These are phyloP conservation scores for Chlorella sp. DNA, from an alignment of 139 green algal genomes.

Conservation along the genomic window DNA sequence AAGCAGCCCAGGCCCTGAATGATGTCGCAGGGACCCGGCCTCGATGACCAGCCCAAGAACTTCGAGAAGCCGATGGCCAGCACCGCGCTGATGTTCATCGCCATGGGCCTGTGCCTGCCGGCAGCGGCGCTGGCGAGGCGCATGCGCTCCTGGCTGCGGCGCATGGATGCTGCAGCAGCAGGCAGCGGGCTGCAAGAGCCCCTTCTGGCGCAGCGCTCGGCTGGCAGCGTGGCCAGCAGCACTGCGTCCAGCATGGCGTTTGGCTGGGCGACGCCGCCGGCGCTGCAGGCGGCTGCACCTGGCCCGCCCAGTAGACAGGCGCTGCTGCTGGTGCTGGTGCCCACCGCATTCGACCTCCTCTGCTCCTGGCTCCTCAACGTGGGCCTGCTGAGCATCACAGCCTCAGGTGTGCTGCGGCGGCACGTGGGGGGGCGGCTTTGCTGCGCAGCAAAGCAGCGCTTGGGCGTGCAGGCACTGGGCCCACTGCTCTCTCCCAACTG, in stretches of 20 bases:
- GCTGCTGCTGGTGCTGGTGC: slow-evolving; percentile 59
- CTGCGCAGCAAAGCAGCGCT: neutral
- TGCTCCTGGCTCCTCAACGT: slow-evolving; percentile 72
- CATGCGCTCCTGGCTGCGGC: too few species aligned
- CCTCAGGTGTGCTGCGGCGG: neutral
- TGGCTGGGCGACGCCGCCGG: neutral
- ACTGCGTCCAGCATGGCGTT: neutral
- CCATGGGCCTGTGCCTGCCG: neutral
- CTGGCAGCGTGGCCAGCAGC: neutral
- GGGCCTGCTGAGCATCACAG: slow-evolving; percentile 27
- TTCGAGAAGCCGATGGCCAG: slow-evolving; percentile 66
- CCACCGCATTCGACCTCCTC: slow-evolving; percentile 66
- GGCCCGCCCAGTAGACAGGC: neutral
- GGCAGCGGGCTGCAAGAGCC: neutral
- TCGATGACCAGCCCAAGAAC: slow-evolving; percentile 41
- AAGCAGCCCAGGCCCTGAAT: too few species aligned
- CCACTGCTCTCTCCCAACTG: neutral
- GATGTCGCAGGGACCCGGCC: neutral
- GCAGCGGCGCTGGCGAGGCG: too few species aligned
- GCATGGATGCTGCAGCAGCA: neutral
- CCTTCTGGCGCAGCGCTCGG: neutral
- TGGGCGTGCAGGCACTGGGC: neutral
- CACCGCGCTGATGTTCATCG: slow-evolving; percentile 28
- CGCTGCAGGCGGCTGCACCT: neutral
- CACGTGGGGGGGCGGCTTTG: too few species aligned